Evolutionary conservation across 352 stramenopile species (phyloP), one percentile per base, ranked within the genome.

Genomic region (Pythium angustatum): DNA sequence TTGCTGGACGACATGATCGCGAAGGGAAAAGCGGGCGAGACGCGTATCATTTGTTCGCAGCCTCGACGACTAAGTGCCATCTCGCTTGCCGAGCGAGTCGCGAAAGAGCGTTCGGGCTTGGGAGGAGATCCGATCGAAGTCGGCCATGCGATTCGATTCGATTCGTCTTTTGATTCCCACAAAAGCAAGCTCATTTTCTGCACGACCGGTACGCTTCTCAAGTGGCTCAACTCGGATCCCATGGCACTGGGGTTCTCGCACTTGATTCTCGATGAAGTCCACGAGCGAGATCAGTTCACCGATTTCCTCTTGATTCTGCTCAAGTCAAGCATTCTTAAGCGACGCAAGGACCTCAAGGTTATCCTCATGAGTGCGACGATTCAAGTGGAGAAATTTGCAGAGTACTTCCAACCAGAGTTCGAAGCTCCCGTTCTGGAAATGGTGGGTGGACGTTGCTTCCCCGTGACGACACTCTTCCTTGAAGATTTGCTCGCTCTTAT

Each of bases 361-460:
- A 88, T 98, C 36, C 71, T 98, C 9, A 99, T 99, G 96, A 97
- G 86, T 63, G 96, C 96, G 8, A 99, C 96, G 6, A 96, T 99
- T 44, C 91, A 98, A 53, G 91, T 93, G 5, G 80, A 97, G 28
- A 98, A 98, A 53, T 92, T 99, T 62, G 78, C 86, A 12, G 72
- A 76, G 33, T 99, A 98, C 65, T 98, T 98, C 65, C 74, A 88
- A 50, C 77, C 83, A 24, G 72, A 86, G 28, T 88, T 81, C 26
- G 67, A 72, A 7, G 88, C 83, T 21, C 89, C 86, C 12, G 77
- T 96, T 22, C 44, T 93, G 22, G 79, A 88, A 28, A 94, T 96
- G 75, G 73, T 84, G 8, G 87, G 88, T 17, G 90, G 88, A 11
- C 81, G 92, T 8, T 97, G 87, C 28, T 96, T 84, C 54, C 94